Conservation (phyloP, 371 early-diverging fungal species). For the Nematocida ausubeli region DNA sequence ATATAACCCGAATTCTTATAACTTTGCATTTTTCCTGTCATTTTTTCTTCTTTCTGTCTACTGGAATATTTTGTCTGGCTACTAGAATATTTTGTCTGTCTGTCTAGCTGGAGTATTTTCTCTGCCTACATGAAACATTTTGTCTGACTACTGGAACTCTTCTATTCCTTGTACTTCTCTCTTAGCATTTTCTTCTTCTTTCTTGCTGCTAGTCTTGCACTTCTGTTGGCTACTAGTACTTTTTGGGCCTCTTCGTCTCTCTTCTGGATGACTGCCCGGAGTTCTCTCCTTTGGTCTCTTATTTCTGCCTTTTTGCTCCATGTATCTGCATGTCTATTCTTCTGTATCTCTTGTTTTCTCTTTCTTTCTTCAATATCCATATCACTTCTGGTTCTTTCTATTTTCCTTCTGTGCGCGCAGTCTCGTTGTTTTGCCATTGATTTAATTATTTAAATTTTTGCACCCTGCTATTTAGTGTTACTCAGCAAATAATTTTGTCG, state of each 20-base stretch:
- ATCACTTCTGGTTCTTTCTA: constrained; percentile 19
- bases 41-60: too few species aligned
- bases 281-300: constrained; percentile 26
- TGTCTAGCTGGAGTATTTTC: too few species aligned
- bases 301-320: constrained; percentile 34
- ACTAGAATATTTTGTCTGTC: too few species aligned
- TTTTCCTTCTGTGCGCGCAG: constrained; percentile 31
- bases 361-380: constrained; percentile 36
- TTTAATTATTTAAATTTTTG: constrained; percentile 34
- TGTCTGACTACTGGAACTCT: too few species aligned
- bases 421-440: constrained; percentile 45
- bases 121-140: too few species aligned
- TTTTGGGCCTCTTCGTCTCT: constrained; percentile 22
- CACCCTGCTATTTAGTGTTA: constrained; percentile 48
- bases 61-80: too few species aligned
- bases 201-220: background rate
- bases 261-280: constrained; percentile 5
- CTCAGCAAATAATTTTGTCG: constrained; percentile 1
- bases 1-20: too few species aligned
- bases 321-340: constrained; percentile 31
- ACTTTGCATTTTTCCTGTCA: too few species aligned
- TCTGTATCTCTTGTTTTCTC: constrained; percentile 25
- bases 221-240: constrained; percentile 30
- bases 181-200: constrained; percentile 27
- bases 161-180: background rate